Conservation (phyloP, 306 rosid genomes). For the Dalbergia oliveri region DNA sequence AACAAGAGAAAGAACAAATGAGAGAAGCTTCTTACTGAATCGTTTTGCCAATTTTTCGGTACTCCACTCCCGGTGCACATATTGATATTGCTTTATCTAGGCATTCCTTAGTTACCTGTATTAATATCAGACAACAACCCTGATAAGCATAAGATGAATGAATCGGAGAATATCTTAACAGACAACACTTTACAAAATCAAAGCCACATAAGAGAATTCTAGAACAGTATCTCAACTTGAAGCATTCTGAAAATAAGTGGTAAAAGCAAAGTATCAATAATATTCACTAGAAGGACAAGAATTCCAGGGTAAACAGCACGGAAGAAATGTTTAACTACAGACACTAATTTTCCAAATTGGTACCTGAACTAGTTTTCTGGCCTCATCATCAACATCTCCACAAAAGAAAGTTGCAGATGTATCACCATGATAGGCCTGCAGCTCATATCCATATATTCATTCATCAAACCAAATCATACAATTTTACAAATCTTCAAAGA, state of each 20-base stretch:
- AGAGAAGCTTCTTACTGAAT: slow-evolving; percentile 77
- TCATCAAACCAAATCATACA: slow-evolving; percentile 29
- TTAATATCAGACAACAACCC: slow-evolving; percentile 27
- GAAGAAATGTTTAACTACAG: not conserved
- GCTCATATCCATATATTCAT: slow-evolving; percentile 44
- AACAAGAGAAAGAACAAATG: slow-evolving; percentile 27
- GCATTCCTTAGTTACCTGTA: slow-evolving; percentile 85
- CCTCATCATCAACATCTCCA: slow-evolving; percentile 80
- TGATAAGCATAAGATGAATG: slow-evolving; percentile 37
- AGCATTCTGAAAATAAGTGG: slow-evolving; percentile 23
- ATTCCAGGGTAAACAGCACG: not conserved
- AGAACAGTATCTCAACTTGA: slow-evolving; percentile 31
- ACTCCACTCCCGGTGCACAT: slow-evolving; percentile 94
- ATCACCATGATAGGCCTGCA: slow-evolving; percentile 93
- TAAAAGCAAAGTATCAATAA: not conserved
- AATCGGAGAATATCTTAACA: slow-evolving; percentile 21
- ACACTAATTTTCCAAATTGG: slow-evolving; percentile 30
- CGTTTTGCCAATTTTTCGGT: slow-evolving; percentile 78
- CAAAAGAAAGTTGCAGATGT: slow-evolving; percentile 90
- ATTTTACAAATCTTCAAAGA: slow-evolving; percentile 14
- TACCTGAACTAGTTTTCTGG: slow-evolving; percentile 83
- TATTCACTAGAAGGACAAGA: not conserved
- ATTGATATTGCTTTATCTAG: slow-evolving; percentile 90
- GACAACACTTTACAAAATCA: not conserved
- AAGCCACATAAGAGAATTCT: slow-evolving; percentile 28